These are phyloP conservation scores for Lactifluus piperatus DNA, from an alignment of 768 basidiomycete species.

Conservation along the genomic window DNA sequence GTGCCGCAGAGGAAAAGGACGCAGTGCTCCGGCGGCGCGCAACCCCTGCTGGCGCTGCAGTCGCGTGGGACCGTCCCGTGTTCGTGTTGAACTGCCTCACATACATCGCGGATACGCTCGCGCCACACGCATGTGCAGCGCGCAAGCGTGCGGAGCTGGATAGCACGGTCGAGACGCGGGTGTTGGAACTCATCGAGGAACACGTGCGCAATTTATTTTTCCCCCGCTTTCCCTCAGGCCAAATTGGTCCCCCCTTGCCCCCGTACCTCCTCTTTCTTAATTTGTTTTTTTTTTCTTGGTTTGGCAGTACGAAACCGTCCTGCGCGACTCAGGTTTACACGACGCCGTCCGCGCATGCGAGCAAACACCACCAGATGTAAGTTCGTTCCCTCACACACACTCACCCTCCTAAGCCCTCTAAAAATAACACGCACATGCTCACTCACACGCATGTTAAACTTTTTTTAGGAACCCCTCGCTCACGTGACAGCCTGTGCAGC, in stretches of 20 bases:
- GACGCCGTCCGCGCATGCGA: conserved; percentile 38
- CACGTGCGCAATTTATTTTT: conserved; percentile 50
- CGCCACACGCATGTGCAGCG: conserved; percentile 58
- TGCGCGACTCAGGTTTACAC: conserved; percentile 46
- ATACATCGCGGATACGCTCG: conserved; percentile 68
- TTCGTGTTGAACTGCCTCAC: no score
- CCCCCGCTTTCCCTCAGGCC: conserved; percentile 6
- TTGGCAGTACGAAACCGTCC: conserved; percentile 40
- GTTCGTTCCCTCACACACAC: not conserved
- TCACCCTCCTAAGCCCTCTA: not conserved
- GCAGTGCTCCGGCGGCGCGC: no score
- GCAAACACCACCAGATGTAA: conserved; percentile 35
- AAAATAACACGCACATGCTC: not conserved
- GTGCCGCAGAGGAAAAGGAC: no score
- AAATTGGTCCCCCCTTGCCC: not conserved
- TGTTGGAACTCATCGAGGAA: conserved; percentile 61
- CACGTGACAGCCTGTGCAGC: conserved; percentile 61
- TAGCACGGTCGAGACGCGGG: conserved; percentile 49
- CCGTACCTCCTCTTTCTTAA: no score
- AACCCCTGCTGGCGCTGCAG: no score
- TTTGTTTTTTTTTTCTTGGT: not conserved
- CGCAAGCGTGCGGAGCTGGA: conserved; percentile 53
- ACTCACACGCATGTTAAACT: not conserved
- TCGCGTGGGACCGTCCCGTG: no score
- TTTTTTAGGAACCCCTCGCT: conserved; percentile 59